Conservation (phyloP, 306 rosid species). For the Ormosia emarginata region DNA sequence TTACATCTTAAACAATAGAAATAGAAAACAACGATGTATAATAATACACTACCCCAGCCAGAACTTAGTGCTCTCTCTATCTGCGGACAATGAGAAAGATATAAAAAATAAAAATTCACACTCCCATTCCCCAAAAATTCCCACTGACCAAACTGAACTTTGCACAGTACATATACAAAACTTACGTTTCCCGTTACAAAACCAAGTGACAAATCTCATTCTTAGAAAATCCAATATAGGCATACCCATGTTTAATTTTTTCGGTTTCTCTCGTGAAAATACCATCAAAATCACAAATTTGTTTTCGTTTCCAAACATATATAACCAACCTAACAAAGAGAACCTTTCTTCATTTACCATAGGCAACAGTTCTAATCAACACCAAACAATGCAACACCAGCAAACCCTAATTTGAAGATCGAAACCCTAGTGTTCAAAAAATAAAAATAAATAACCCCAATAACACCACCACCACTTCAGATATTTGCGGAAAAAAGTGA, state of each 20-base stretch:
- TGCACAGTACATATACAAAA: background rate
- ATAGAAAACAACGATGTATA: background rate
- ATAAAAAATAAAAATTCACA: background rate
- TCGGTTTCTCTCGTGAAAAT: background rate
- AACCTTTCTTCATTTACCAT: background rate
- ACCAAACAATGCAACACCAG: background rate
- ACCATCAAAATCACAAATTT: background rate
- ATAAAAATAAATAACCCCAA: background rate
- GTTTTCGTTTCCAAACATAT: background rate
- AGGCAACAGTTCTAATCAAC: background rate
- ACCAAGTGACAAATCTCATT: background rate
- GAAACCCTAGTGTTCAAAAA: conserved; percentile 19
- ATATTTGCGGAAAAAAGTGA: background rate
- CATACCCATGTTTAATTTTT: background rate
- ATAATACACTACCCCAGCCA: background rate
- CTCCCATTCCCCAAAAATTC: background rate
- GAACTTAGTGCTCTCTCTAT: background rate
- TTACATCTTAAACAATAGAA: background rate
- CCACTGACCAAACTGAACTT: background rate
- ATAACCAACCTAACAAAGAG: background rate
- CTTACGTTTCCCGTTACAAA: background rate
- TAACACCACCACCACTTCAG: background rate
- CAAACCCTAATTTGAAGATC: background rate
- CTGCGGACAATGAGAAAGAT: background rate
- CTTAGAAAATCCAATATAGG: background rate